Evolutionary conservation across 768 basidiomycete species (phyloP).

Genomic region (Trichaptum fuscoviolaceum): DNA sequence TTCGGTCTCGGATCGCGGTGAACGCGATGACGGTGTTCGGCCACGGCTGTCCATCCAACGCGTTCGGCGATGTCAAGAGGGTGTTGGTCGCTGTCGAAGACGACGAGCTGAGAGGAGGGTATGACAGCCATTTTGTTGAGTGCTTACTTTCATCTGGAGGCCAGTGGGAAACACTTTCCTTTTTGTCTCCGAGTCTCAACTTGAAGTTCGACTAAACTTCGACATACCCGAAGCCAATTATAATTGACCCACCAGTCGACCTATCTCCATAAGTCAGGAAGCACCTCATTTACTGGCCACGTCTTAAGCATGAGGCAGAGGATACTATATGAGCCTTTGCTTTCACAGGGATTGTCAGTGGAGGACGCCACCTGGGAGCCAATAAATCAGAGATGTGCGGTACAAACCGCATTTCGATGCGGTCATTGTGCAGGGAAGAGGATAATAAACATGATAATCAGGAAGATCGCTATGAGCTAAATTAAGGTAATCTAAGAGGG

Average conservation of each 20-base stretch:
- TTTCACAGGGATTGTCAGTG: not conserved
- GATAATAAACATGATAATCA: not conserved
- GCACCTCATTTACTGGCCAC: not conserved
- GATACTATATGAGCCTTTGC: not conserved
- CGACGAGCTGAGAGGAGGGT: too few relatives aligned
- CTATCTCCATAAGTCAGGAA: not conserved
- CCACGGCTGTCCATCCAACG: too few relatives aligned
- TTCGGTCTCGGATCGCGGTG: too few relatives aligned
- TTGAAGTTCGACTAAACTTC: too few relatives aligned
- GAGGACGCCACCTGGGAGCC: not conserved
- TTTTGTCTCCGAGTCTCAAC: too few relatives aligned
- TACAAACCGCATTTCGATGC: not conserved
- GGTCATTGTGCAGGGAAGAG: not conserved
- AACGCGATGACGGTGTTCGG: too few relatives aligned
- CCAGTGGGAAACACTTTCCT: too few relatives aligned
- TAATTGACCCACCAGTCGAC: not conserved
- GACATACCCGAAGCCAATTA: too few relatives aligned
- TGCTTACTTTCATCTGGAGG: too few relatives aligned
- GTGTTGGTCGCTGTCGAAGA: too few relatives aligned
- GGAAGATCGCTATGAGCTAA: not conserved
- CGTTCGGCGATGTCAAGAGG: too few relatives aligned
- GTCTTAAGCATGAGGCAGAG: not conserved
- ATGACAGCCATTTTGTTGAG: too few relatives aligned
- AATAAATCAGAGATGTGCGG: not conserved
- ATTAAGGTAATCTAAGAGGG: not conserved